phyloP scores from a whole-genome alignment of 768 basidiomycete species.

The Leccinum truebloodii region DNA sequence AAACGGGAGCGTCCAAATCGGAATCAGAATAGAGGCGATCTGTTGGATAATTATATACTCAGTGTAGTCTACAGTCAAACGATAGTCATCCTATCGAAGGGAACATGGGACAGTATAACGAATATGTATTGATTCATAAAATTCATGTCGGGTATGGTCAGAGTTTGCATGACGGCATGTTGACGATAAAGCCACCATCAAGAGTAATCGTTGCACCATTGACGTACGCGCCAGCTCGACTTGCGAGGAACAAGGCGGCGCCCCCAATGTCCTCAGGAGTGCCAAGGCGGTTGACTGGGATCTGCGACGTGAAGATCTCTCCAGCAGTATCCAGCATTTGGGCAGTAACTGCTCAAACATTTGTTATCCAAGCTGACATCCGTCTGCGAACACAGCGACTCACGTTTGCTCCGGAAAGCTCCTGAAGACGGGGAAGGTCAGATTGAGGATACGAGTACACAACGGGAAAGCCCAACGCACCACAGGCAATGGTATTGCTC shows the following conservation, averaged over 20 bases:
- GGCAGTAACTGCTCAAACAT: constrained; percentile 47
- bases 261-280: constrained; percentile 65
- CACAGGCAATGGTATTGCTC: constrained; percentile 66
- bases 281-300: constrained; percentile 58
- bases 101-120: background rate
- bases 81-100: background rate
- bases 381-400: constrained; percentile 1
- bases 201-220: constrained; percentile 64
- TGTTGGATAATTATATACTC: constrained; percentile 5
- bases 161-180: constrained; percentile 37
- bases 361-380: background rate
- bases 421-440: constrained; percentile 19
- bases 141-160: constrained; percentile 12
- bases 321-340: constrained; percentile 49
- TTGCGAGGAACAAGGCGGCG: constrained; percentile 60
- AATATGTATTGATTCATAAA: background rate
- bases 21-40: constrained; percentile 5
- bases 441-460: background rate
- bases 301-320: constrained; percentile 41
- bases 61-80: constrained; percentile 8
- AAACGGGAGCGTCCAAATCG: constrained; percentile 3
- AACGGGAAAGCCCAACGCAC: constrained; percentile 25
- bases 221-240: constrained; percentile 60
- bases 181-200: constrained; percentile 58
- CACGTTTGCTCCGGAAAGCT: constrained; percentile 46